These are phyloP conservation scores for Metschnikowia corniflorae DNA, from an alignment of 805 yeast genomes.

Conservation along the genomic window DNA sequence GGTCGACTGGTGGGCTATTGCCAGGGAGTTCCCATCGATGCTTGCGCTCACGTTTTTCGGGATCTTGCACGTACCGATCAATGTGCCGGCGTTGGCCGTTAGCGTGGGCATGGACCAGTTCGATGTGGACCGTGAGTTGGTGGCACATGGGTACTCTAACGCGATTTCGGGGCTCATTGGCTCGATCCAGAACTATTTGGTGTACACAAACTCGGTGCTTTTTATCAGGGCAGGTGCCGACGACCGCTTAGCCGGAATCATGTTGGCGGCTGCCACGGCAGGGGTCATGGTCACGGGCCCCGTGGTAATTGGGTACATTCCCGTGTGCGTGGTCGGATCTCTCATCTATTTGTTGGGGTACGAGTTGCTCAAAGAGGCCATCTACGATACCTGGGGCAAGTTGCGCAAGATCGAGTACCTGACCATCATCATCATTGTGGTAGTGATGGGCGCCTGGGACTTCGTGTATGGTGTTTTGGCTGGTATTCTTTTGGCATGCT, in stretches of 20 bases:
- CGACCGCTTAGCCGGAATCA: slow-evolving; percentile 80
- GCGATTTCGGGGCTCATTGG: slow-evolving; percentile 80
- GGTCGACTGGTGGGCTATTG: slow-evolving; percentile 73
- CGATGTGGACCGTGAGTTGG: slow-evolving; percentile 88
- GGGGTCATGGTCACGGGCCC: slow-evolving; percentile 87
- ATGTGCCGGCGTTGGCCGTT: slow-evolving; percentile 95
- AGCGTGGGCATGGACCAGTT: slow-evolving; percentile 80
- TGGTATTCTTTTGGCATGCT: slow-evolving; percentile 87
- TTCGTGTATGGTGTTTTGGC: slow-evolving; percentile 89
- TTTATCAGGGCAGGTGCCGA: slow-evolving; percentile 96
- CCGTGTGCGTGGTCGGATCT: slow-evolving; percentile 94
- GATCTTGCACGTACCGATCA: slow-evolving; percentile 92
- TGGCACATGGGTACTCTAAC: slow-evolving; percentile 93
- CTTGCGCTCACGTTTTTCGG: slow-evolving; percentile 94
- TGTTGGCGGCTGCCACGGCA: slow-evolving; percentile 79
- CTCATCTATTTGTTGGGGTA: slow-evolving; percentile 87
- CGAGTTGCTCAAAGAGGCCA: slow-evolving; percentile 81
- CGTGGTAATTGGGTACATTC: slow-evolving; percentile 86
- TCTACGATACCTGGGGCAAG: slow-evolving; percentile 79
- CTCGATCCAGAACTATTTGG: slow-evolving; percentile 90
- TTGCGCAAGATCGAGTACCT: slow-evolving; percentile 73
- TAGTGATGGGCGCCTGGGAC: slow-evolving; percentile 94
- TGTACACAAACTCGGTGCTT: slow-evolving; percentile 87
- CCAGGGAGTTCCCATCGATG: slow-evolving; percentile 84
- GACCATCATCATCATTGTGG: slow-evolving; percentile 82